Evolutionary conservation across 1,139 yeast species (phyloP), one percentile per base, ranked within the genome.

Genomic region (Kodamaea alishanica): DNA sequence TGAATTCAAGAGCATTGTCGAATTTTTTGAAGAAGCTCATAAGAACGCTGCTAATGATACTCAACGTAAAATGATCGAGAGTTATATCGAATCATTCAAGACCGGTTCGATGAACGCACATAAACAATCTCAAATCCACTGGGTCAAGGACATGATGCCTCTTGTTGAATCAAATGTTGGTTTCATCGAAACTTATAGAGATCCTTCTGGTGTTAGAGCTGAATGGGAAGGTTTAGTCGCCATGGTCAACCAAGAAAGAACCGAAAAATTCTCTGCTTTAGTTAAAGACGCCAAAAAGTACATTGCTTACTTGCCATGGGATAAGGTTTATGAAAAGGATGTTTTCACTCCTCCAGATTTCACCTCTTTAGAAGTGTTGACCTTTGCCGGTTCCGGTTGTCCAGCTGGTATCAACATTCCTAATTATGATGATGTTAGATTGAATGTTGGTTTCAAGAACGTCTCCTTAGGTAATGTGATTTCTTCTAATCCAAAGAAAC

Each of bases 391-490:
- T 3, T 79, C 90, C 27, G 96, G 96, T 38, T 77, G 85, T 43
- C 96, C 96, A 20, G 95, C 95, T 0, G 96, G 96, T 41, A 88
- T 88, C 59, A 88, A 88, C 56, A 84, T 88, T 50, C 96, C 96
- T 43, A 88, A 88, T 62, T 88, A 88, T 61, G 96, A 87, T 59
- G 95, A 86, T 53, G 89, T 87, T 37, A 74, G 96, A 55, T 71
- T 85, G 55, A 84, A 80, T 46, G 65, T 81, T 54, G 96, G 96
- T 1, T 88, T 88, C 67, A 88, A 88, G 60, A 88, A 88, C 52
- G 96, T 88, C 24, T 84, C 95, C 3, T 70, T 88, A 45, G 96
- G 96, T 32, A 88, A 88, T 57, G 88, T 88, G 30, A 65, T 88
- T 46, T 80, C 82, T 45, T 87, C 95, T 27, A 69, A 70, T 47